A percentile compares a stretch with the other conserved stretches of the same genome.
Evolutionary conservation across 1,139 yeast genomes (phyloP).

Genomic region (Scheffersomyces stambukii): DNA sequence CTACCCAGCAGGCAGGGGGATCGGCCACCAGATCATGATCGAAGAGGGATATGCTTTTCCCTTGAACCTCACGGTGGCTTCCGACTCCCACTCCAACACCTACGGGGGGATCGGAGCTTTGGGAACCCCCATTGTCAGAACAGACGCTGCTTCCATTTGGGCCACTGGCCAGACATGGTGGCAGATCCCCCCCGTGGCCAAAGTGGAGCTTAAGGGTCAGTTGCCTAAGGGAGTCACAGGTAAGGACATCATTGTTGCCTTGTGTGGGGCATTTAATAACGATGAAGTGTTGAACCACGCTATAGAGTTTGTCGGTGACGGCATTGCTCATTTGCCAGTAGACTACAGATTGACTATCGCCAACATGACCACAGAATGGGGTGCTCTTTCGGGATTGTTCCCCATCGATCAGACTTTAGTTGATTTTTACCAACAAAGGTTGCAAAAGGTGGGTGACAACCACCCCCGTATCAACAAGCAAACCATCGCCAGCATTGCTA

Average conservation of each 20-base stretch:
- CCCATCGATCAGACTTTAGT: slow-evolving; percentile 82
- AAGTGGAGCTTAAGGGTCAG: slow-evolving; percentile 78
- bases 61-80: slow-evolving; percentile 86
- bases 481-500: slow-evolving; percentile 49
- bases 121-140: slow-evolving; percentile 96
- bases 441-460: slow-evolving; percentile 63
- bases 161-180: slow-evolving; percentile 99
- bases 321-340: slow-evolving; percentile 65
- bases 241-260: slow-evolving; percentile 92
- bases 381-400: slow-evolving; percentile 93
- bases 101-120: slow-evolving; percentile 95
- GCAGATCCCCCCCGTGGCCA: slow-evolving; percentile 99
- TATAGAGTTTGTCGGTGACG: slow-evolving; percentile 91
- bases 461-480: slow-evolving; percentile 79
- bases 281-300: slow-evolving; percentile 98
- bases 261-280: slow-evolving; percentile 91
- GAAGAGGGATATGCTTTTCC: slow-evolving; percentile 99
- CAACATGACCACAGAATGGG: slow-evolving; percentile 99
- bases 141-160: slow-evolving; percentile 99
- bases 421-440: slow-evolving; percentile 71
- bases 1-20: slow-evolving; percentile 98
- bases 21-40: slow-evolving; percentile 98
- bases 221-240: slow-evolving; percentile 90
- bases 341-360: slow-evolving; percentile 96
- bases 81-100: slow-evolving; percentile 96